Base-by-base conservation (phyloP, 163 green algal species). In the Scenedesmus sp. region DNA sequence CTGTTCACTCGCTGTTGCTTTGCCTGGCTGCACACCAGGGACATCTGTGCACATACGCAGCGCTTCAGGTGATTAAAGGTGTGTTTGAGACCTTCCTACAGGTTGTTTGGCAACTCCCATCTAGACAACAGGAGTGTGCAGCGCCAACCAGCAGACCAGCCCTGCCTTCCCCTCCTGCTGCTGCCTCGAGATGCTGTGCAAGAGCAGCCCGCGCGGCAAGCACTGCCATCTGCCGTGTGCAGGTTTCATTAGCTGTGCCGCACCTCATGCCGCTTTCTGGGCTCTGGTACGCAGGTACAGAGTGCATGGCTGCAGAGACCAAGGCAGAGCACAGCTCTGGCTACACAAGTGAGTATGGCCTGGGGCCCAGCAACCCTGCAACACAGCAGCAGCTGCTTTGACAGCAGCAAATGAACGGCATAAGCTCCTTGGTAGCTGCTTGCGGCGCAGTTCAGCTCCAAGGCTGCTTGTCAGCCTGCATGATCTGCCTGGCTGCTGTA, bases 241-340 rank as follows among this genome's bases (percentile, higher is more conserved):
- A 76, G 65, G 2, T 76, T 7, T 76, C 30, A 40, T 40, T 7
- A n/a, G 65, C 30, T 76, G 30, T 40, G 30, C 4, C 40, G 65
- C 30, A 76, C 30, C 65, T 76, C 12, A 5, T 40, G 30, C 3
- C 65, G 65, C 30, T 76, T 76, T 76, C 65, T 76, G 30, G 65
- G 65, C 65, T 76, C 30, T 76, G 65, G 30, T 40, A 1, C 40
- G 65, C 65, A 76, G 65, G 65, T 30, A 40, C 30, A 76, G 65
- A 76, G 65, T 76, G 65, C 30, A 76, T 76, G 65, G 65, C 65
- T 76, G 65, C 65, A 40, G 65, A 76, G 30, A 76, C 65, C 65
- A 76, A 40, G 65, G 65, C 65, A 76, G 65, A 76, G 65, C 65
- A 76, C 30, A 76, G 65, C 65, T 76, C 73, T 82, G 73, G 35